These are phyloP conservation scores for Eutrema salsugineum DNA, from an alignment of 441 rosid species.

Conservation along the genomic window DNA sequence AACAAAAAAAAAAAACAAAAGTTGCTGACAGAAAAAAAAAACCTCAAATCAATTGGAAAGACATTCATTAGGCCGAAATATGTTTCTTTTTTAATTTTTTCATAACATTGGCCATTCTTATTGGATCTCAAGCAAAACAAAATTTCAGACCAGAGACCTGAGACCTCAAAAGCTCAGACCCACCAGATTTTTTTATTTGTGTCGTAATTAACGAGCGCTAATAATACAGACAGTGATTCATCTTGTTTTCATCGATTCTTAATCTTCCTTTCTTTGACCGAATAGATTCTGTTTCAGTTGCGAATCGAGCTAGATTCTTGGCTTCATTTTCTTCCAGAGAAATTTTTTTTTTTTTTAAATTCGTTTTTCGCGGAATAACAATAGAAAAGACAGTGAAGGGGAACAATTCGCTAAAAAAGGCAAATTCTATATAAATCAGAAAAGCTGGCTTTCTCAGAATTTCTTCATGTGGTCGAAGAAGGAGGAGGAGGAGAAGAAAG, in stretches of 20 bases:
- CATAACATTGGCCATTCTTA: neutral
- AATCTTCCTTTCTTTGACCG: neutral
- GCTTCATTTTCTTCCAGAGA: neutral
- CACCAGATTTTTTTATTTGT: neutral
- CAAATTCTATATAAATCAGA: neutral
- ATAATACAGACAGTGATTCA: neutral
- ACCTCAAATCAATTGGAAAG: neutral
- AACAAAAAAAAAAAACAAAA: neutral
- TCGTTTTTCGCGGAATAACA: neutral
- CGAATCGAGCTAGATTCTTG: constrained; percentile 28
- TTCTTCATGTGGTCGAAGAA: constrained; percentile 17
- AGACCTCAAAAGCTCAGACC: constrained; percentile 8
- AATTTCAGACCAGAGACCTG: constrained; percentile 6
- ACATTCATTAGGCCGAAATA: neutral
- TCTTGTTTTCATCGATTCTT: constrained; percentile 15
- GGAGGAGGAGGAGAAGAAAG: constrained; percentile 34
- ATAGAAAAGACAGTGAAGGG: constrained; percentile 3
- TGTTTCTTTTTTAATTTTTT: neutral
- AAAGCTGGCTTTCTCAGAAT: constrained; percentile 35
- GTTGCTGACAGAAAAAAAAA: neutral
- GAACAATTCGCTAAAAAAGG: constrained; percentile 13
- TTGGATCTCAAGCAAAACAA: neutral
- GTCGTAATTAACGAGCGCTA: constrained; percentile 1
- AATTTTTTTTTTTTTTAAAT: neutral
- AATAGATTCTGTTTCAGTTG: neutral